Conservation (phyloP, 2,329 filamentous ascomycete genomes). For the Diaporthe vaccinii region DNA sequence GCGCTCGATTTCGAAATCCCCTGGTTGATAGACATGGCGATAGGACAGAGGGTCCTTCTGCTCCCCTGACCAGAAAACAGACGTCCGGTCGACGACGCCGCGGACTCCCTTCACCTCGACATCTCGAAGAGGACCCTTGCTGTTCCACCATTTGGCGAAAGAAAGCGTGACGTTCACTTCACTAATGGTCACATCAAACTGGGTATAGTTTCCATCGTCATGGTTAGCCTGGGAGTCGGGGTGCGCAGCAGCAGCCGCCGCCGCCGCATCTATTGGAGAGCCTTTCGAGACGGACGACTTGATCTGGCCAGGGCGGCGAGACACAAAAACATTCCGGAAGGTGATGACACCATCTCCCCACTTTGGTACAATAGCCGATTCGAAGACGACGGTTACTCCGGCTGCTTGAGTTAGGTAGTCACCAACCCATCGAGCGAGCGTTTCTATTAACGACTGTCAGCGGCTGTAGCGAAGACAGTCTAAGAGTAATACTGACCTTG, state of each 20-base stretch:
- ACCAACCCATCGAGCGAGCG: slow-evolving; percentile 90
- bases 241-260: slow-evolving; percentile 77
- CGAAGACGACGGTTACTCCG: slow-evolving; percentile 93
- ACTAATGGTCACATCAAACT: slow-evolving; percentile 95
- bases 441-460: slow-evolving; percentile 70
- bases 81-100: slow-evolving; percentile 91
- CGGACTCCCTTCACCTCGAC: slow-evolving; percentile 95
- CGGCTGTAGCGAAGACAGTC: background rate
- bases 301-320: slow-evolving; percentile 85
- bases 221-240: slow-evolving; percentile 59
- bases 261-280: slow-evolving; percentile 85
- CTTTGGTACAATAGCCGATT: slow-evolving; percentile 96
- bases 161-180: slow-evolving; percentile 97
- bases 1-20: slow-evolving; percentile 96
- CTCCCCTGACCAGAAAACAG: slow-evolving; percentile 78
- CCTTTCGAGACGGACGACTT: slow-evolving; percentile 91
- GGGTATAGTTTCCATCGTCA: slow-evolving; percentile 97
- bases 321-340: slow-evolving; percentile 97
- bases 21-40: slow-evolving; percentile 87
- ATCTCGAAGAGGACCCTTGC: slow-evolving; percentile 89
- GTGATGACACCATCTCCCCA: slow-evolving; percentile 97
- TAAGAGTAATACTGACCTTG: slow-evolving; percentile 72
- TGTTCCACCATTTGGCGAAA: slow-evolving; percentile 99
- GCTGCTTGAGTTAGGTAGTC: slow-evolving; percentile 96
- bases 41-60: slow-evolving; percentile 87